Evolutionary conservation across 495 filamentous ascomycete genomes (phyloP).

Genomic region (Aspergillus nanangensis): DNA sequence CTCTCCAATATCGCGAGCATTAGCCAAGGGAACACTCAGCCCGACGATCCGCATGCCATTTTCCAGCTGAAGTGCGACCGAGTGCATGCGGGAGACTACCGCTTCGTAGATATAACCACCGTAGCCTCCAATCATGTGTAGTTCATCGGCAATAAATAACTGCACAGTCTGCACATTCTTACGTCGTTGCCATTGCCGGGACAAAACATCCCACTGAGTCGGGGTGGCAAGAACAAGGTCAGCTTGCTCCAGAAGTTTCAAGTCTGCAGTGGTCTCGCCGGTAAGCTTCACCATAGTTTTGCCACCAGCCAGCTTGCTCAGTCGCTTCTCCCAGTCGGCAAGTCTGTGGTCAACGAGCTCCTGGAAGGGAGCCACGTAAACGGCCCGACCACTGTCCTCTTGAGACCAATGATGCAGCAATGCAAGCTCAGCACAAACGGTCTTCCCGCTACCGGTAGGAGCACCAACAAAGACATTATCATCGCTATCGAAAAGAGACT

Average conservation of each 20-base stretch:
- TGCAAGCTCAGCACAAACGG: slow-evolving; percentile 92
- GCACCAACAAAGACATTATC: slow-evolving; percentile 91
- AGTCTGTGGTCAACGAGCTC: slow-evolving; percentile 79
- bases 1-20: slow-evolving; percentile 88
- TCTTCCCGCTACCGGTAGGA: slow-evolving; percentile 92
- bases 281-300: slow-evolving; percentile 93
- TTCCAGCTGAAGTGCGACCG: slow-evolving; percentile 84
- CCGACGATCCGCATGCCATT: slow-evolving; percentile 83
- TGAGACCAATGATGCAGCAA: slow-evolving; percentile 81
- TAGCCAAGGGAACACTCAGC: slow-evolving; percentile 87
- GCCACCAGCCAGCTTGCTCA: slow-evolving; percentile 69
- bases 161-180: slow-evolving; percentile 91
- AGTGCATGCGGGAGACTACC: slow-evolving; percentile 95
- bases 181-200: slow-evolving; percentile 89
- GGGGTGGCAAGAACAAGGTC: slow-evolving; percentile 94
- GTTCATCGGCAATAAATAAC: slow-evolving; percentile 92
- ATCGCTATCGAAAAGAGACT: slow-evolving; percentile 81
- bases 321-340: slow-evolving; percentile 77
- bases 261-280: slow-evolving; percentile 86
- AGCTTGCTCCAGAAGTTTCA: slow-evolving; percentile 82
- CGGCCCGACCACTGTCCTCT: slow-evolving; percentile 67
- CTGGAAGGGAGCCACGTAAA: slow-evolving; percentile 96
- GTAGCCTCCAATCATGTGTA: slow-evolving; percentile 92
- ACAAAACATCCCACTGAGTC: slow-evolving; percentile 91
- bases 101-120: slow-evolving; percentile 91